Base-by-base conservation (phyloP, 306 rosid species). In the Citrullus mucosospermus region DNA sequence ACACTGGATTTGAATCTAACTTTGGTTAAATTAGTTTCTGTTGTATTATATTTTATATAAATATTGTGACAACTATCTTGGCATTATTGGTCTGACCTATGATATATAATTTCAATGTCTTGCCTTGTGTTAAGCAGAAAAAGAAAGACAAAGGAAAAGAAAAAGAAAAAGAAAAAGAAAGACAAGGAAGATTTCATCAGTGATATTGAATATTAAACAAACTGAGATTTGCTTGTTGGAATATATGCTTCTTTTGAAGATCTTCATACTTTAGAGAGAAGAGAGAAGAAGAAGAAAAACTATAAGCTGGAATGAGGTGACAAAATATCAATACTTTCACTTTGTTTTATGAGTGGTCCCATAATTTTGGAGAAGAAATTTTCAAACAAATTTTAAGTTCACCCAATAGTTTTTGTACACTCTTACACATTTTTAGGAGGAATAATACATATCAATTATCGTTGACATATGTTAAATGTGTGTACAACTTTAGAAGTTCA, bases 181-280 rank as follows among this genome's bases (percentile, higher is more conserved):
- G 54, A 70, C 34, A 22, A 63, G 76, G 14, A 25, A 71, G 76
- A 71, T 70, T 43, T 71, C 76, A 44, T 46, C 20, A 20, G 16
- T 69, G 10, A 69, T 25, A 25, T 25, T 71, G 58, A 71, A 71
- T 71, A 71, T 71, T 71, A 71, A 71, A 46, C 20, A 71, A 71
- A 71, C 22, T 71, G 22, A 71, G 76, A 71, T 71, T 46, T 71
- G 58, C 76, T 28, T 71, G 41, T 43, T 68, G 75, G 75, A 68
- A 43, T 41, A 68, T 68, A 41, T 68, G 75, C 55, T 68, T 36
- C 20, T 41, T 12, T 63, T 13, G 14, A 70, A 44, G 76, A 70
- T 70, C 56, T 70, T 43, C 75, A 41, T 43, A 20, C 54, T 43
- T n/a, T 51, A 15, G 6, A 8, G 9, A 67, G 1, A 39, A 6